phyloP scores from a whole-genome alignment of 495 filamentous ascomycete genomes.

The Thozetella sp. region DNA sequence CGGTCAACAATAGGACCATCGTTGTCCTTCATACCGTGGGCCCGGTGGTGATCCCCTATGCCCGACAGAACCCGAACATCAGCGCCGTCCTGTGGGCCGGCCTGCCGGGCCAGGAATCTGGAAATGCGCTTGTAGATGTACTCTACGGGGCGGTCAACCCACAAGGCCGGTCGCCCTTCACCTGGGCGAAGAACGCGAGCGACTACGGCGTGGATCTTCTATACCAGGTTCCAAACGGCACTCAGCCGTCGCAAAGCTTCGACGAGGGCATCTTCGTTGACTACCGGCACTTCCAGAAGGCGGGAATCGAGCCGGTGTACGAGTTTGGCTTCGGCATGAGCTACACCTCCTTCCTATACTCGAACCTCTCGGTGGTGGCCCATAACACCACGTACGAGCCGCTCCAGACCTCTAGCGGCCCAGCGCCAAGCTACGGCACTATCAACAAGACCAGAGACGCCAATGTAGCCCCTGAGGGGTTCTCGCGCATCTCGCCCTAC shows the following conservation, averaged over 20 bases:
- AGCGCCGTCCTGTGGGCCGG: slow-evolving; percentile 57
- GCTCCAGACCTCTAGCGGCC: slow-evolving; percentile 17
- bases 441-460: slow-evolving; percentile 22
- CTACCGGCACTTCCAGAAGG: slow-evolving; percentile 52
- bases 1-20: slow-evolving; percentile 51
- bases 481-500: slow-evolving; percentile 35
- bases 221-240: slow-evolving; percentile 27
- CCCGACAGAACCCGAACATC: slow-evolving; percentile 56
- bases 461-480: slow-evolving; percentile 34
- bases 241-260: slow-evolving; percentile 38
- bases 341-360: slow-evolving; percentile 38
- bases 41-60: slow-evolving; percentile 45
- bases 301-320: slow-evolving; percentile 42
- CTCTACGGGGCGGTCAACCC: slow-evolving; percentile 50
- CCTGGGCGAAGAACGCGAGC: slow-evolving; percentile 43
- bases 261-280: slow-evolving; percentile 53
- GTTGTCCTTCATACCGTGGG: slow-evolving; percentile 59
- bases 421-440: slow-evolving; percentile 31
- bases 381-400: slow-evolving; percentile 17
- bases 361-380: slow-evolving; percentile 16
- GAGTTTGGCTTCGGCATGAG: slow-evolving; percentile 54
- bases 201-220: slow-evolving; percentile 51
- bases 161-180: slow-evolving; percentile 56
- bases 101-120: slow-evolving; percentile 57
- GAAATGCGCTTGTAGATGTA: slow-evolving; percentile 53